Base-by-base conservation (phyloP, 2,329 filamentous ascomycete species). In the Scedosporium minutisporum region DNA sequence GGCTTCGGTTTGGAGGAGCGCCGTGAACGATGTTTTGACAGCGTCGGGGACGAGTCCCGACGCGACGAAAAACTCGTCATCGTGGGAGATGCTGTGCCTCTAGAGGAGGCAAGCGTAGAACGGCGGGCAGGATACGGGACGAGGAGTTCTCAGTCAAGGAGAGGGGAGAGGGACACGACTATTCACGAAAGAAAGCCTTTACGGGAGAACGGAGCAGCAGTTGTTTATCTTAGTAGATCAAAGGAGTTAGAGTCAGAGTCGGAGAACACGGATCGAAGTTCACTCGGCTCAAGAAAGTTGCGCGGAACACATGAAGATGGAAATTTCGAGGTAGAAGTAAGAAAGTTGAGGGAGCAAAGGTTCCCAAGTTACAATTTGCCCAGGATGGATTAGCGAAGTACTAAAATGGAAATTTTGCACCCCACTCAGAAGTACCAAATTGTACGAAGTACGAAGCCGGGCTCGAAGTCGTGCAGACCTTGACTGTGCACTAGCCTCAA, bases 1-100 rank as follows among this genome's bases (percentile, higher is more conserved):
- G 85, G 82, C 66, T 72, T 74, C 62, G 67, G 67, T 63, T 65
- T 29, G 3, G 33, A 38, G 33, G 33, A 25, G 6, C 33, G 60
- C 6, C 21, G 16, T 29, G 59, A 48, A 29, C 57, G 42, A 7
- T 68, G 66, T 61, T 65, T 66, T 51, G 63, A 14, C 67, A 69
- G 63, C 53, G 61, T 65, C 55, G 62, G 55, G 29, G 51, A 62
- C 21, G 53, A 25, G 23, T 23, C 51, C 23, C 51, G 25, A 21
- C n/a, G 23, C 16, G 59, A 21, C 18, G 58, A 48, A 18, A n/a
- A 21, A 21, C 21, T 53, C 23, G 51, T 55, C 51, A 55, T 55
- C 23, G 12, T 14, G 51, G 33, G 59, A 53, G 59, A 10, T 42
- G n/a, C 23, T 55, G 18, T 23, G 51, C 51, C 51, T 55, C 51